These are phyloP conservation scores for Cryphonectria naterciae DNA, from an alignment of 2,329 filamentous ascomycete genomes.

Conservation along the genomic window DNA sequence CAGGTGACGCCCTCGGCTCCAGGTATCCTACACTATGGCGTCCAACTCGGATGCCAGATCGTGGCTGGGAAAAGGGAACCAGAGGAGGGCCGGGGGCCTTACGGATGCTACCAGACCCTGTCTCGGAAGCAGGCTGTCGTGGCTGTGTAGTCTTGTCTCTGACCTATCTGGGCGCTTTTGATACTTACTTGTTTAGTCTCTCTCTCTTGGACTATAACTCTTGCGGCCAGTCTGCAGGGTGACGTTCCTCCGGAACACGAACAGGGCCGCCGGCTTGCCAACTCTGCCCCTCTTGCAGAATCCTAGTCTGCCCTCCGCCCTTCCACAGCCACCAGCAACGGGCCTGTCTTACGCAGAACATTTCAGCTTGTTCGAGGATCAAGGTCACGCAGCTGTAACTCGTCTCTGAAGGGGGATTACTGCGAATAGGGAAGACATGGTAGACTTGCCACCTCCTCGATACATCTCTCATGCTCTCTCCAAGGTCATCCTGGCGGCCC, in stretches of 20 bases:
- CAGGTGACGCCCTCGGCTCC: not conserved
- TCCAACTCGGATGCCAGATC: not conserved
- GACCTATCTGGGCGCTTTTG: not conserved
- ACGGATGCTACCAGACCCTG: not conserved
- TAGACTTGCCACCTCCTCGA: not conserved
- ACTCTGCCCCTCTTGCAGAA: not conserved
- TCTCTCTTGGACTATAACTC: not conserved
- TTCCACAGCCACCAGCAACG: slow-evolving; percentile 2
- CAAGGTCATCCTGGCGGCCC: not conserved
- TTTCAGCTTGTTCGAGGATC: slow-evolving; percentile 5
- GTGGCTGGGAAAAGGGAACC: not conserved
- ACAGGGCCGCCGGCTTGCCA: not conserved
- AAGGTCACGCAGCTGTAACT: not conserved
- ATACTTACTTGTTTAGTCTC: not conserved
- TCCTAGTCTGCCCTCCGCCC: not conserved
- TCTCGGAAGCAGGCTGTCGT: not conserved
- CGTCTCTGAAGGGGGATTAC: not conserved
- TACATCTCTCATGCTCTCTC: not conserved
- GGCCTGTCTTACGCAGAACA: not conserved
- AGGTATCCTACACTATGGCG: not conserved
- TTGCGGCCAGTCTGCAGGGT: not conserved
- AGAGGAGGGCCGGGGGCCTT: not conserved
- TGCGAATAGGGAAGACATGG: not conserved
- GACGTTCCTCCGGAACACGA: not conserved
- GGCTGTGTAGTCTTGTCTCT: not conserved